phyloP scores from a whole-genome alignment of 1,139 yeast genomes.

The Pichia sp. region DNA sequence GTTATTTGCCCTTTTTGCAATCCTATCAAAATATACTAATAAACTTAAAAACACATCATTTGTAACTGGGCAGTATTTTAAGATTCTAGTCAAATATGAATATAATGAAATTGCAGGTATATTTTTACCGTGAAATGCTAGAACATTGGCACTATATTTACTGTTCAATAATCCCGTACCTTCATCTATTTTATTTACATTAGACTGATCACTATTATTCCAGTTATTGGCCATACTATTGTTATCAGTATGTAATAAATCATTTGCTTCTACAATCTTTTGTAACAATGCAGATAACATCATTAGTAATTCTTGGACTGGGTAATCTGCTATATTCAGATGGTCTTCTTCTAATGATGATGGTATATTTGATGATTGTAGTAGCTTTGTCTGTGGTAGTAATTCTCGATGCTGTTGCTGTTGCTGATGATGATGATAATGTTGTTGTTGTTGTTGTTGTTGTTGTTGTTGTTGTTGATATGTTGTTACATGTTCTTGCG shows the following conservation, averaged over 20 bases:
- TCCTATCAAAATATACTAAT: conserved; percentile 88
- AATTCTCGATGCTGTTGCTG: background rate
- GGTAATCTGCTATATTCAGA: conserved; percentile 75
- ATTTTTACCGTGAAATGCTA: conserved; percentile 93
- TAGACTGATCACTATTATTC: background rate
- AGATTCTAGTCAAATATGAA: conserved; percentile 81
- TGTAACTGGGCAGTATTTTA: conserved; percentile 95
- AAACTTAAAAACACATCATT: conserved; percentile 89
- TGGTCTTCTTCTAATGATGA: conserved; percentile 38
- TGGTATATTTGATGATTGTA: too few species aligned
- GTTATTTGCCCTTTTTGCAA: conserved; percentile 79
- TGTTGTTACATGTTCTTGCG: background rate
- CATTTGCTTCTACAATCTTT: conserved; percentile 90
- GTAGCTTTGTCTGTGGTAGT: background rate
- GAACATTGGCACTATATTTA: conserved; percentile 62
- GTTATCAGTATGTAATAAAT: conserved; percentile 44
- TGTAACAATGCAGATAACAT: conserved; percentile 83
- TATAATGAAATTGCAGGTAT: conserved; percentile 90
- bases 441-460: conserved; percentile 5
- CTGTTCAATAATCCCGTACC: conserved; percentile 26
- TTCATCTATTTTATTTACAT: conserved; percentile 4
- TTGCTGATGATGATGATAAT: background rate
- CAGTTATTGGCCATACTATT: background rate
- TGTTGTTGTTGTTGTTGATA: conserved; percentile 5
- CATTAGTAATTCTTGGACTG: conserved; percentile 69